phyloP scores from a whole-genome alignment of 2,329 filamentous ascomycete genomes.

The Tolypocladium capitatum region DNA sequence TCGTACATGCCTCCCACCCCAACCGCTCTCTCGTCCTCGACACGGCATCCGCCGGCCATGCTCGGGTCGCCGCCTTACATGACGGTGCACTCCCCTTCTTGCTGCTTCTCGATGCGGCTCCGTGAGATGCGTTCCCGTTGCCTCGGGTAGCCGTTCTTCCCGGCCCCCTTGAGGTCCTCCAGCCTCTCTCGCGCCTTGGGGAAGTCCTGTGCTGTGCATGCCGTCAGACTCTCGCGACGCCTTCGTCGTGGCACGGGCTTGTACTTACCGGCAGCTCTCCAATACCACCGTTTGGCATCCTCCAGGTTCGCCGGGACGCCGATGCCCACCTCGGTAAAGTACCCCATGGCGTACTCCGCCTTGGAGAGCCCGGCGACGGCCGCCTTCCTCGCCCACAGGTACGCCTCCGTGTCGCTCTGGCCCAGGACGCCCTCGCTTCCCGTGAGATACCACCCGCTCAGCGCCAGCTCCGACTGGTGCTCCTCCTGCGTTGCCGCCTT shows the following conservation, averaged over 20 bases:
- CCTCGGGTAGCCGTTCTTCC: slow-evolving; percentile 52
- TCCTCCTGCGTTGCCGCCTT: slow-evolving; percentile 84
- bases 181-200: slow-evolving; percentile 84
- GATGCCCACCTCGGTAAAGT: slow-evolving; percentile 92
- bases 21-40: too few relatives aligned
- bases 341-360: slow-evolving; percentile 94
- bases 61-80: too few relatives aligned
- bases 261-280: slow-evolving; percentile 81
- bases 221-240: background rate
- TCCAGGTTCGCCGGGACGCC: slow-evolving; percentile 76
- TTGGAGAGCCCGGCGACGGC: slow-evolving; percentile 79
- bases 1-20: too few relatives aligned
- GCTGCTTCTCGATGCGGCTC: slow-evolving; percentile 68
- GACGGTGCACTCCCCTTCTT: slow-evolving; percentile 75
- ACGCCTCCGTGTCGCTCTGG: slow-evolving; percentile 91
- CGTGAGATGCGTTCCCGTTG: slow-evolving; percentile 68
- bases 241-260: background rate
- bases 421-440: slow-evolving; percentile 76
- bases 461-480: slow-evolving; percentile 76
- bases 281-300: slow-evolving; percentile 97
- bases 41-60: too few relatives aligned
- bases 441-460: slow-evolving; percentile 90
- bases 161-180: slow-evolving; percentile 77
- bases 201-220: slow-evolving; percentile 68
- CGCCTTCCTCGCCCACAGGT: slow-evolving; percentile 91